These are phyloP conservation scores for Elaeagnus macrophylla DNA, from an alignment of 306 rosid genomes.

Conservation along the genomic window DNA sequence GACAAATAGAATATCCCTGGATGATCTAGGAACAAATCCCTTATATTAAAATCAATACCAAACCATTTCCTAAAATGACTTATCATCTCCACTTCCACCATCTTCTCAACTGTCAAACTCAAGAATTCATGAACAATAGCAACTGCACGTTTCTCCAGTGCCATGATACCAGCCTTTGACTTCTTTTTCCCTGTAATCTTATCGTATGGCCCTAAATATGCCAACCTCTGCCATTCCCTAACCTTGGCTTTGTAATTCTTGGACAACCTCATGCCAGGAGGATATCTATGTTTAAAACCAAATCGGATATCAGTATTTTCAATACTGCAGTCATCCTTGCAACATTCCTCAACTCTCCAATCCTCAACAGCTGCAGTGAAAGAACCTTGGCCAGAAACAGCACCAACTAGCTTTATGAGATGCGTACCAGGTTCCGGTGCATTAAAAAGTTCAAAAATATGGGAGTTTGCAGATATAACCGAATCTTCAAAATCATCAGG, in stretches of 20 bases:
- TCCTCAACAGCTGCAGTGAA: slow-evolving; percentile 61
- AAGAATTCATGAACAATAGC: slow-evolving; percentile 77
- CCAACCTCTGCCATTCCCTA: slow-evolving; percentile 72
- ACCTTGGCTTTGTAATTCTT: slow-evolving; percentile 73
- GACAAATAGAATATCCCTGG: slow-evolving; percentile 81
- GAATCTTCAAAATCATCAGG: slow-evolving; percentile 94
- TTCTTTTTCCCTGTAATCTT: slow-evolving; percentile 32
- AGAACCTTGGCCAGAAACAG: slow-evolving; percentile 15
- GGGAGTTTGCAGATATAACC: slow-evolving; percentile 41
- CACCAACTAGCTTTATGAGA: slow-evolving; percentile 52
- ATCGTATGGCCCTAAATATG: slow-evolving; percentile 75
- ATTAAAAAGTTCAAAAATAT: slow-evolving; percentile 60
- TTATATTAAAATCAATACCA: slow-evolving; percentile 61
- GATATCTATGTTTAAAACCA: slow-evolving; percentile 60
- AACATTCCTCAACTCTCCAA: slow-evolving; percentile 80
- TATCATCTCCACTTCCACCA: slow-evolving; percentile 83
- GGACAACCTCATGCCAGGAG: slow-evolving; percentile 78
- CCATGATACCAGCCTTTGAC: slow-evolving; percentile 39
- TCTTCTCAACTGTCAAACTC: slow-evolving; percentile 83
- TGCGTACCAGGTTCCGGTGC: slow-evolving; percentile 67
- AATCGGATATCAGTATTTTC: slow-evolving; percentile 49
- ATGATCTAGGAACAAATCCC: slow-evolving; percentile 77
- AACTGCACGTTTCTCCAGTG: slow-evolving; percentile 71
- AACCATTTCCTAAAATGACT: slow-evolving; percentile 43
- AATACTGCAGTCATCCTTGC: slow-evolving; percentile 44